Evolutionary conservation across 2,329 filamentous ascomycete species (phyloP), one percentile per base, ranked within the genome.

Genomic region (Magnaporthiopsis poae): DNA sequence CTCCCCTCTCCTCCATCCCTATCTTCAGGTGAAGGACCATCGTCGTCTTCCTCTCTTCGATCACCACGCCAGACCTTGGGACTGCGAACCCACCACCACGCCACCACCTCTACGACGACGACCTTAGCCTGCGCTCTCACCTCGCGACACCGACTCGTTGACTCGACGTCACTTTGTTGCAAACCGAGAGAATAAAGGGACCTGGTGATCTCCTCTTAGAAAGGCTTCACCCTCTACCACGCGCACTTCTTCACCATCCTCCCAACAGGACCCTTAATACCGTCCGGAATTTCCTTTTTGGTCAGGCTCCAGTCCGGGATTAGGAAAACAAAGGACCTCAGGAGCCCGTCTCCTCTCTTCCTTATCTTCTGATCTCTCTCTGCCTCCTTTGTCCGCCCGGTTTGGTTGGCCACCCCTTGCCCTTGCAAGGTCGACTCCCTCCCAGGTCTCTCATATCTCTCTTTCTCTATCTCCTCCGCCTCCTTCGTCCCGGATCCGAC

Each of bases 71-170:
- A 60, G 21, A 27, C 52, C 64, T 65, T 64, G 18, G 39, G 39
- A 52, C 15, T 11, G 3, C 39, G 39, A 31, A 31, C 4, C 39
- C 39, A 18, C 39, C 39, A 11, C 39, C 39, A 18, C 39, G 39
- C 39, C 39, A 18, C 39, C 39, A 31, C 15, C 15, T 5, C 4
- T 21, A 67, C 68, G 70, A 66, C 60, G 60, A 66, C 67, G 62
- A 64, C 66, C 46, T 31, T 61, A 36, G 15, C 39, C 39, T 52
- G 39, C 15, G 15, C 66, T 62, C 67, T 69, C 69, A 67, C 69
- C 68, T 69, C 68, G 69, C 67, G 69, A 80, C 80, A 80, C 65
- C 62, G 66, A 82, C 77, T 80, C 79, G 79, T 82, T 82, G 75
- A 80, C 75, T 82, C 80, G 81, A 81, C 76, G 76, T 77, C 81